Evolutionary conservation across 2,329 filamentous ascomycete genomes (phyloP).

Genomic region (Lizonia empirigonia): DNA sequence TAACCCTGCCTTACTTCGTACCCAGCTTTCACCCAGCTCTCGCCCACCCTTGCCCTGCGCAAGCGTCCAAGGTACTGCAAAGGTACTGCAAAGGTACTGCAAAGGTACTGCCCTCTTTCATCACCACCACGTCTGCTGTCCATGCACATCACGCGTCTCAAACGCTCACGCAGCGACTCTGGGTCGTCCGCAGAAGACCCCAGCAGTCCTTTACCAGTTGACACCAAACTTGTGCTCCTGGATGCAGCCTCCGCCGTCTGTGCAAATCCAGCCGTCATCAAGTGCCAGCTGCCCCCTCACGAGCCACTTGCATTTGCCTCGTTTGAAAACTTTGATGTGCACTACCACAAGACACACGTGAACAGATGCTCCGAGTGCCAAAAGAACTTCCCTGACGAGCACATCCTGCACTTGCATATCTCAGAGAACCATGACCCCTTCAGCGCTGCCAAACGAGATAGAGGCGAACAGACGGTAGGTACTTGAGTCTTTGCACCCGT

Average conservation of each 20-base stretch:
- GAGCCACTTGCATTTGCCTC: slow-evolving; percentile 71
- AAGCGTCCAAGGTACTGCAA: no score
- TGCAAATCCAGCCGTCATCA: slow-evolving; percentile 62
- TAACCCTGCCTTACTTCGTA: slow-evolving; percentile 1
- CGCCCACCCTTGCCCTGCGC: no score
- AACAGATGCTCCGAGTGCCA: slow-evolving; percentile 85
- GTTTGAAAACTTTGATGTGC: slow-evolving; percentile 82
- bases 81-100: no score
- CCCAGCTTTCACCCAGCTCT: slow-evolving; percentile 1
- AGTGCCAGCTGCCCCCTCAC: slow-evolving; percentile 83
- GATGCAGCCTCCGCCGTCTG: slow-evolving; percentile 50
- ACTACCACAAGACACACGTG: slow-evolving; percentile 80
- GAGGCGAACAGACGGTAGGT: slow-evolving; percentile 84
- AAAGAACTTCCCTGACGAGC: slow-evolving; percentile 84
- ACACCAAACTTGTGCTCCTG: slow-evolving; percentile 59
- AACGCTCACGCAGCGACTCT: slow-evolving; percentile 63
- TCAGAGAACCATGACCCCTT: slow-evolving; percentile 90
- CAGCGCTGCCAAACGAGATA: slow-evolving; percentile 70
- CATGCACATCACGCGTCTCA: slow-evolving; percentile 56
- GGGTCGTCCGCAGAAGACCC: slow-evolving; percentile 50
- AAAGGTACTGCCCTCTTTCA: slow-evolving; percentile 12
- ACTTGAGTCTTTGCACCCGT: slow-evolving; percentile 2
- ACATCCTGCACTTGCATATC: slow-evolving; percentile 82
- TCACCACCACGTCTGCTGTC: slow-evolving; percentile 10
- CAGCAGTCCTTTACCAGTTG: slow-evolving; percentile 35